Evolutionary conservation across 2,329 filamentous ascomycete species (phyloP).

Genomic region (Sporothrix mexicana): DNA sequence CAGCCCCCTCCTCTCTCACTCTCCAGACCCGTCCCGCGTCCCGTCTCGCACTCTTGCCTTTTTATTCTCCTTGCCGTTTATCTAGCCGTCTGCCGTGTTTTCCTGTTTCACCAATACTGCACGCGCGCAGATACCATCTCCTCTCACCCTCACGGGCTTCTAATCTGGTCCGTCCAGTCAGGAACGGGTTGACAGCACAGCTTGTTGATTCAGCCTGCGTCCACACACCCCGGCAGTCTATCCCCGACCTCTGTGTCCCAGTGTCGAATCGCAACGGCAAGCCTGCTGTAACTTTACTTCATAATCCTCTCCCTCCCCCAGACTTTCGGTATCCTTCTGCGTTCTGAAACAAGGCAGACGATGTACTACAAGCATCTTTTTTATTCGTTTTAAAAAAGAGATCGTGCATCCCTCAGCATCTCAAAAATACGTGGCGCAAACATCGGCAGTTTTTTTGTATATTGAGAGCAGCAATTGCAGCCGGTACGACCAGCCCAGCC

Average conservation of each 20-base stretch:
- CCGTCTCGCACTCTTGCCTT: not conserved
- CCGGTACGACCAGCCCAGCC: not conserved
- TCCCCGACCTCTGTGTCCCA: not conserved
- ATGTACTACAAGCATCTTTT: not conserved
- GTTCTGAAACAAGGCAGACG: constrained; percentile 18
- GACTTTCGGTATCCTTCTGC: not conserved
- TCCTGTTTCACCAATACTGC: constrained; percentile 21
- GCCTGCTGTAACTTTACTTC: not conserved
- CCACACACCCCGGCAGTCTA: constrained; percentile 11
- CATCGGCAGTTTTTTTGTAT: not conserved
- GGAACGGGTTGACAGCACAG: constrained; percentile 2
- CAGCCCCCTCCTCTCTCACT: not conserved
- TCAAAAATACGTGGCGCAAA: not conserved
- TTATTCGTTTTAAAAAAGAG: not conserved
- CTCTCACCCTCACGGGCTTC: not conserved
- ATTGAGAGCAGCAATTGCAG: not conserved
- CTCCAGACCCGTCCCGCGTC: not conserved
- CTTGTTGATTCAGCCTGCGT: constrained; percentile 10
- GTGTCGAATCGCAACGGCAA: not conserved
- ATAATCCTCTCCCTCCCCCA: constrained; percentile 10
- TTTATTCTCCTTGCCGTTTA: constrained; percentile 22
- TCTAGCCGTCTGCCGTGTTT: constrained; percentile 21
- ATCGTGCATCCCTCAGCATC: not conserved
- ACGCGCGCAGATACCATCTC: constrained; percentile 2
- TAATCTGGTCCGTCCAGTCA: constrained; percentile 22